A percentile compares a stretch with the other conserved stretches of the same genome.
Evolutionary conservation across 1,284 basidiomycete genomes (phyloP).

Genomic region (Ganoderma resinaceum): DNA sequence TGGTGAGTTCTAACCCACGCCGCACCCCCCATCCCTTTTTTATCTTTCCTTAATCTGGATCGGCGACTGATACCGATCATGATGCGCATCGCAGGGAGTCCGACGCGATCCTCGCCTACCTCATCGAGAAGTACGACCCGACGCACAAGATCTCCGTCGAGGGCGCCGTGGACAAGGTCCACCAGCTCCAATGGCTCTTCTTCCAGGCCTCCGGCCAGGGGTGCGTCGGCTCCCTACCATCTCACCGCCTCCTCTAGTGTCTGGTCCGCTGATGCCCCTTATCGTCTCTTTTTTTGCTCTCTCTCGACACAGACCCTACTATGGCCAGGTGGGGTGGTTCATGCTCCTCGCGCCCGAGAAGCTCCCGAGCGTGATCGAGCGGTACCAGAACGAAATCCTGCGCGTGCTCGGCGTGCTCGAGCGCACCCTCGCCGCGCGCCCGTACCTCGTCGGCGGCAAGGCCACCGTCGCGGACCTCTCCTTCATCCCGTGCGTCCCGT

Average conservation of each 20-base stretch:
- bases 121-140: slow-evolving; percentile 34
- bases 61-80: not conserved
- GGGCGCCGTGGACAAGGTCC: slow-evolving; percentile 30
- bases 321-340: slow-evolving; percentile 39
- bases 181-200: slow-evolving; percentile 36
- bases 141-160: slow-evolving; percentile 32
- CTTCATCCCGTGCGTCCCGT: slow-evolving; percentile 19
- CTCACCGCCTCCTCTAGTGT: not conserved
- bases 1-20: slow-evolving; percentile 12
- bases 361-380: slow-evolving; percentile 36
- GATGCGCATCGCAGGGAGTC: slow-evolving; percentile 35
- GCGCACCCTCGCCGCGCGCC: slow-evolving; percentile 24
- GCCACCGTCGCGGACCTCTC: slow-evolving; percentile 26
- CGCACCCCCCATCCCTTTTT: not conserved
- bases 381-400: slow-evolving; percentile 40
- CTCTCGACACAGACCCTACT: slow-evolving; percentile 31
- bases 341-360: slow-evolving; percentile 32
- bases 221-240: slow-evolving; percentile 11
- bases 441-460: slow-evolving; percentile 29
- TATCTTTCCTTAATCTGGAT: not conserved
- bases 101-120: slow-evolving; percentile 41
- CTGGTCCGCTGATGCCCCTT: not conserved
- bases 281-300: not conserved
- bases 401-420: slow-evolving; percentile 42
- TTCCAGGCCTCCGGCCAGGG: slow-evolving; percentile 40